Percentiles rank a stretch among this genome's conserved stretches.
These are phyloP conservation scores for Debaryomyces singareniensis DNA, from an alignment of 1,139 yeast genomes.

Conservation along the genomic window DNA sequence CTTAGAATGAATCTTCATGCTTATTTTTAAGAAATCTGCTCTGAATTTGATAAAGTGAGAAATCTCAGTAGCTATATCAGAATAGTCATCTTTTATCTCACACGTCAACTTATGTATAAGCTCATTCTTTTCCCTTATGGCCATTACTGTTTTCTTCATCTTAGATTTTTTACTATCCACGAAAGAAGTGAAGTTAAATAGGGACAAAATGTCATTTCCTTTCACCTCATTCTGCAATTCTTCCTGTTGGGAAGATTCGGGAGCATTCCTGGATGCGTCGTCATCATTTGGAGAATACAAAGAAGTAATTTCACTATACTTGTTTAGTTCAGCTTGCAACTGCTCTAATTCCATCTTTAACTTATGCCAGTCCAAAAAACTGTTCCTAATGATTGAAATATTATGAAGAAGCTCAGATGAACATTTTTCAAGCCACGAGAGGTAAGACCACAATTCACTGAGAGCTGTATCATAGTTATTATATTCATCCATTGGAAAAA, in stretches of 20 bases:
- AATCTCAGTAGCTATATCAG: slow-evolving; percentile 54
- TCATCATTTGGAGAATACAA: too few species aligned
- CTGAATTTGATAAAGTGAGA: slow-evolving; percentile 52
- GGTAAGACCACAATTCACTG: slow-evolving; percentile 13
- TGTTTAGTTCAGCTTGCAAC: too few species aligned
- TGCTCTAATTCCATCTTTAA: too few species aligned
- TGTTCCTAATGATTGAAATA: too few species aligned
- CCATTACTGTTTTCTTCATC: slow-evolving; percentile 24
- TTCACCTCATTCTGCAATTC: too few species aligned
- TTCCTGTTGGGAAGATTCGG: too few species aligned
- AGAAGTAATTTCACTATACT: too few species aligned
- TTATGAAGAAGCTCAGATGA: slow-evolving; percentile 31
- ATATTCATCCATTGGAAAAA: slow-evolving; percentile 2
- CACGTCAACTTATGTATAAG: slow-evolving; percentile 26
- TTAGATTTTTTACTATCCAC: slow-evolving; percentile 30
- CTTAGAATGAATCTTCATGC: slow-evolving; percentile 15
- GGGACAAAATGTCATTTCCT: not conserved
- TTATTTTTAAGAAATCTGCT: slow-evolving; percentile 30
- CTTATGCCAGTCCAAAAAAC: too few species aligned
- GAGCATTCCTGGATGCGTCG: too few species aligned
- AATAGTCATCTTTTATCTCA: slow-evolving; percentile 47
- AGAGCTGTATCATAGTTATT: slow-evolving; percentile 9
- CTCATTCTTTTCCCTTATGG: slow-evolving; percentile 29
- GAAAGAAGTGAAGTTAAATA: slow-evolving; percentile 9
- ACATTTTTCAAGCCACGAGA: slow-evolving; percentile 26